Percentiles rank a stretch among this genome's conserved stretches.
Conservation (phyloP, 805 yeast genomes). For the Starmerella floris region DNA sequence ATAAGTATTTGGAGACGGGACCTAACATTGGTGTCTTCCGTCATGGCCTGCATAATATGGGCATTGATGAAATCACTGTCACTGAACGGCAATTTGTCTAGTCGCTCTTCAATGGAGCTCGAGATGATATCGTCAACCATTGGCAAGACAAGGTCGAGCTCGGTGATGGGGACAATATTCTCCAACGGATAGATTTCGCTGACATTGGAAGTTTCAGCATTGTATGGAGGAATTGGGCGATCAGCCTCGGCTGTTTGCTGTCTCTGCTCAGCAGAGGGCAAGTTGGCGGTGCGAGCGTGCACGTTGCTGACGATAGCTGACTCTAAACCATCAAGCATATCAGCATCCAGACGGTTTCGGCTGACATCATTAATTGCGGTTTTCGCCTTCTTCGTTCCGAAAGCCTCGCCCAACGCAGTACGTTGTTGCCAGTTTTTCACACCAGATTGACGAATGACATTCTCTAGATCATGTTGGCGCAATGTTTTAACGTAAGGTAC, state of each 20-base stretch:
- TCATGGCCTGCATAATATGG: slow-evolving; percentile 24
- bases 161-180: slow-evolving; percentile 55
- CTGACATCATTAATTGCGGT: slow-evolving; percentile 71
- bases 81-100: slow-evolving; percentile 49
- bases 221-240: slow-evolving; percentile 71
- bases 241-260: slow-evolving; percentile 44
- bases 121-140: slow-evolving; percentile 40
- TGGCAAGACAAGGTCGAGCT: slow-evolving; percentile 44
- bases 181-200: slow-evolving; percentile 70
- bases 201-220: slow-evolving; percentile 66
- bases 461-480: slow-evolving; percentile 45
- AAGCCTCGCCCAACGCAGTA: slow-evolving; percentile 81
- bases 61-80: slow-evolving; percentile 44
- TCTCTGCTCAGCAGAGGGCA: slow-evolving; percentile 62
- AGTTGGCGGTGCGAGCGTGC: slow-evolving; percentile 48
- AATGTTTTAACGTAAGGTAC: slow-evolving; percentile 50
- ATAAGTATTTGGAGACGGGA: slow-evolving; percentile 41
- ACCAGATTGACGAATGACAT: slow-evolving; percentile 45
- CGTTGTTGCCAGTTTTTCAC: slow-evolving; percentile 45
- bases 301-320: slow-evolving; percentile 73
- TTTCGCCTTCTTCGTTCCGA: slow-evolving; percentile 94
- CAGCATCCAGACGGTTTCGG: slow-evolving; percentile 77
- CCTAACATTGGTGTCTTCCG: slow-evolving; percentile 37
- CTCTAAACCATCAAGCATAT: slow-evolving; percentile 58
- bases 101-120: slow-evolving; percentile 38